Percentiles rank a stretch among this genome's conserved stretches.
Conservation (phyloP, 139 green algal species). For the Volvox reticuliferus region DNA sequence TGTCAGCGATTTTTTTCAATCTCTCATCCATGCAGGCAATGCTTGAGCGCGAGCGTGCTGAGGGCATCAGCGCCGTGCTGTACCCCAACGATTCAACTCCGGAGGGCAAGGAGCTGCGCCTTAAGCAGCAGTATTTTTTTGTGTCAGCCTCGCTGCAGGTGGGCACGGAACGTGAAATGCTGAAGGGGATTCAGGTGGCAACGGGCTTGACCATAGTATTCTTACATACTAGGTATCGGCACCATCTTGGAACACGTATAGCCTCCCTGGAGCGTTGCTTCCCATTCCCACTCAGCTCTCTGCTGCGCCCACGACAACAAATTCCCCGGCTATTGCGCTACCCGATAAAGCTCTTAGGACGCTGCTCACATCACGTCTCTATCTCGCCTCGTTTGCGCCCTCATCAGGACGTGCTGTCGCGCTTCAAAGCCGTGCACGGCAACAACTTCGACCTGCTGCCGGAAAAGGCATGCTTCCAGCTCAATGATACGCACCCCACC, state of each 20-base stretch:
- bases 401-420: slow-evolving; percentile 78
- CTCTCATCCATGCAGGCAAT: slow-evolving; percentile 75
- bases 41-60: slow-evolving; percentile 84
- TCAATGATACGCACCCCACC: slow-evolving; percentile 99
- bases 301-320: no score
- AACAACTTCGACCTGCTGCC: slow-evolving; percentile 81
- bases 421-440: slow-evolving; percentile 77
- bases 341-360: no score
- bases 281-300: no score
- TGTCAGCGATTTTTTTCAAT: no score
- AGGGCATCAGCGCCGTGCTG: slow-evolving; percentile 96
- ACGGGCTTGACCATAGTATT: no score
- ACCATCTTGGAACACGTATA: no score
- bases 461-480: slow-evolving; percentile 93
- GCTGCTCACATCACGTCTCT: background rate
- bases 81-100: slow-evolving; percentile 98
- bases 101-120: slow-evolving; percentile 97
- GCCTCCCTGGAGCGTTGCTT: no score
- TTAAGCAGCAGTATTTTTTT: slow-evolving; percentile 99
- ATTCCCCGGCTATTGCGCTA: no score
- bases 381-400: background rate
- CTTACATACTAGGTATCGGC: no score
- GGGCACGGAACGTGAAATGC: background rate
- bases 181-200: background rate
- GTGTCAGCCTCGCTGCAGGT: slow-evolving; percentile 96